phyloP scores from a whole-genome alignment of 1,139 yeast species.

The Scheffersomyces titani region DNA sequence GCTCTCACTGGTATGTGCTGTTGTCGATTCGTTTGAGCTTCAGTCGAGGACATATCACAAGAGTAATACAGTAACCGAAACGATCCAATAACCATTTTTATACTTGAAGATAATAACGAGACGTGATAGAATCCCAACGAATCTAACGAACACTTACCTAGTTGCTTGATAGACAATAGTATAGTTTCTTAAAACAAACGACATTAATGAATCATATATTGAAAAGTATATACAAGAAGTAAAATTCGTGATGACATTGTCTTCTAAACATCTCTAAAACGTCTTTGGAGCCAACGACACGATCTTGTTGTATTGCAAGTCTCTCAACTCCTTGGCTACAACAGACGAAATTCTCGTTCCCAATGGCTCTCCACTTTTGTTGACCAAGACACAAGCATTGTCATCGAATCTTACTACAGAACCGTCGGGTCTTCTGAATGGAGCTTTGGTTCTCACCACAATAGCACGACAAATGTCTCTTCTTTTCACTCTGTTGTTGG shows the following conservation, averaged over 20 bases:
- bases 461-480: conserved; percentile 97
- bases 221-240: conserved; percentile 4
- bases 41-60: background rate
- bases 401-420: conserved; percentile 87
- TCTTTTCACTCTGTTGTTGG: conserved; percentile 81
- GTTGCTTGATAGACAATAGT: background rate
- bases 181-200: conserved; percentile 1
- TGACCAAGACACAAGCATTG: conserved; percentile 93
- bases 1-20: background rate
- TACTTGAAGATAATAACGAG: background rate
- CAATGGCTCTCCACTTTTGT: conserved; percentile 89
- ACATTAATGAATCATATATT: conserved; percentile 3
- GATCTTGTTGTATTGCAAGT: conserved; percentile 81
- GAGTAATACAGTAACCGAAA: background rate
- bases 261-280: conserved; percentile 36
- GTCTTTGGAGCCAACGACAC: conserved; percentile 91
- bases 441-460: conserved; percentile 90
- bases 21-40: background rate
- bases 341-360: conserved; percentile 93
- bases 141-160: background rate
- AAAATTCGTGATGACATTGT: background rate
- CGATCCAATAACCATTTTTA: background rate
- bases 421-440: conserved; percentile 84
- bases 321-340: conserved; percentile 89
- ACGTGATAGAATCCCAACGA: background rate